phyloP scores from a whole-genome alignment of 2,329 filamentous ascomycete species.

The Monilinia aucupariae region DNA sequence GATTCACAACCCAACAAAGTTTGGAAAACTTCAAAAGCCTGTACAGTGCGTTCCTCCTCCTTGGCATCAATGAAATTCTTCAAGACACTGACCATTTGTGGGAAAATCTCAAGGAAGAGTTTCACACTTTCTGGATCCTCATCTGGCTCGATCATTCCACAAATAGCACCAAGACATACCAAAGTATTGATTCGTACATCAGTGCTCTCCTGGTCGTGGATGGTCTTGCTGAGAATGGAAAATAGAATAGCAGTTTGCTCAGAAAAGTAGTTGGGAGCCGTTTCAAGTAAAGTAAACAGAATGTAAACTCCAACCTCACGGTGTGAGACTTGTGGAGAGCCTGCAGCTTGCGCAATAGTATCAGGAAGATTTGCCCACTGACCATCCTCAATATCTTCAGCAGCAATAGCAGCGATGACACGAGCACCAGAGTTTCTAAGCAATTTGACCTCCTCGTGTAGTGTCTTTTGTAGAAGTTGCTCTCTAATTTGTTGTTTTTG shows the following conservation, averaged over 20 bases:
- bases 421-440: slow-evolving; percentile 83
- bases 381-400: slow-evolving; percentile 78
- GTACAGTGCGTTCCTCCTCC: slow-evolving; percentile 83
- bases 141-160: slow-evolving; percentile 82
- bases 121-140: slow-evolving; percentile 70
- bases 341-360: slow-evolving; percentile 72
- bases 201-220: slow-evolving; percentile 82
- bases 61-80: slow-evolving; percentile 74
- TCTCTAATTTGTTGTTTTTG: slow-evolving; percentile 78
- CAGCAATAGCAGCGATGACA: slow-evolving; percentile 80
- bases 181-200: slow-evolving; percentile 95
- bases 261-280: slow-evolving; percentile 75
- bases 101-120: slow-evolving; percentile 74
- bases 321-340: slow-evolving; percentile 67
- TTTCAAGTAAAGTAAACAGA: slow-evolving; percentile 85
- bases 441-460: slow-evolving; percentile 71
- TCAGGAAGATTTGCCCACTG: slow-evolving; percentile 79
- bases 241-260: slow-evolving; percentile 78
- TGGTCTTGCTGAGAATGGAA: slow-evolving; percentile 76
- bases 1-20: slow-evolving; percentile 87
- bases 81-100: slow-evolving; percentile 82
- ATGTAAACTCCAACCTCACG: slow-evolving; percentile 91
- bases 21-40: slow-evolving; percentile 95
- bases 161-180: slow-evolving; percentile 79
- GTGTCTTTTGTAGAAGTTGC: slow-evolving; percentile 75